Evolutionary conservation across 2,329 filamentous ascomycete genomes (phyloP), one percentile per base, ranked within the genome.

Genomic region (Cadophora luteo-olivacea): DNA sequence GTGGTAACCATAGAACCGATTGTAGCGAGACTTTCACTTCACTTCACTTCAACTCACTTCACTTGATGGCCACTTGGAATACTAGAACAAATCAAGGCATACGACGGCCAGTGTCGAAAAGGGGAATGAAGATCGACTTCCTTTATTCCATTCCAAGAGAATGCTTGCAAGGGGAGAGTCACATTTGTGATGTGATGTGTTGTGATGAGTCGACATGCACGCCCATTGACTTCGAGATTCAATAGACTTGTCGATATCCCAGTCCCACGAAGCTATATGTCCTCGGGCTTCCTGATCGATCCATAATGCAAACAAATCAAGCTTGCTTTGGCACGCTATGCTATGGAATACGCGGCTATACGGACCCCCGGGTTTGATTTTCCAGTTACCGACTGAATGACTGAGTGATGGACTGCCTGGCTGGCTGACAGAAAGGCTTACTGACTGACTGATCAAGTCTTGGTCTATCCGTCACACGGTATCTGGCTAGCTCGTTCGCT

Each of bases 271-370:
- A 38, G 55, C 55, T 58, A 58, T 58, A 38, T 38, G 19, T 38
- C 33, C 32, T 58, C n/a, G 55, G 16, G 33, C 29, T 41, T 58
- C 32, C 55, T 38, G 55, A 58, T 38, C 52, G 16, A 58, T n/a
- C 52, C 54, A 57, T 14, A 36, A 36, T 38, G 33, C 7, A 36
- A 2, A 58, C 1, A 9, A 38, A 24, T 22, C 33, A 58, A 24
- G 55, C 32, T 24, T 58, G 33, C 55, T 24, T n/a, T 57, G 52
- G 9, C 22, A 29, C 24, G 25, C 29, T 55, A n/a, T 55, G 24
- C 32, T 24, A 58, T 58, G 22, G 8, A 7, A 22, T 58, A 32
- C 11, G 19, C 55, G 32, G 55, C 55, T 38, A 38, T 8, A 41
- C 32, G n/a, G 55, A n/a, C 55, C 55, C 54, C n/a, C 33, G n/a